Conservation (phyloP, 2,329 filamentous ascomycete genomes). For the Westerdykella aurantiaca region DNA sequence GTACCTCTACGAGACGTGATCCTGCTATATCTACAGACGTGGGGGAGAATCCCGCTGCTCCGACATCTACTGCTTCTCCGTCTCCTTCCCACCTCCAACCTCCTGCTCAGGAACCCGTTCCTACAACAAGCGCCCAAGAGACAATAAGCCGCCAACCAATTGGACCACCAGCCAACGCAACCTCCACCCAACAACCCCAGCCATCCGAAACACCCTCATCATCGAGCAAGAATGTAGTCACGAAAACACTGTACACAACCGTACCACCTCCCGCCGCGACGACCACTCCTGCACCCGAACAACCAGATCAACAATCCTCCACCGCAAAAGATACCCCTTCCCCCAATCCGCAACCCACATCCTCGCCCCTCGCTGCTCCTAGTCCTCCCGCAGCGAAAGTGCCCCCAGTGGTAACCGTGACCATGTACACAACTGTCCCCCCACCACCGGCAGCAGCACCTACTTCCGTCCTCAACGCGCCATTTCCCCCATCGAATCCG, state of each 20-base stretch:
- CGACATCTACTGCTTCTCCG: slow-evolving; percentile 1
- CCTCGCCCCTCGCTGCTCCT: neutral
- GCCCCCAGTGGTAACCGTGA: slow-evolving; percentile 24
- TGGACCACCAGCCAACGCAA: slow-evolving; percentile 1
- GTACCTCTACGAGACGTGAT: too few relatives aligned
- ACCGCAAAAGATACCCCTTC: slow-evolving; percentile 4
- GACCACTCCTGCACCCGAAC: slow-evolving; percentile 1
- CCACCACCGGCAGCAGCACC: slow-evolving; percentile 2
- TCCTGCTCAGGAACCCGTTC: slow-evolving; percentile 8
- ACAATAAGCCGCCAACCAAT: neutral
- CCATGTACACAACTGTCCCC: slow-evolving; percentile 26
- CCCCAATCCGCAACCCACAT: neutral
- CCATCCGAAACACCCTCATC: slow-evolving; percentile 4
- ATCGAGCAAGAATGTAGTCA: slow-evolving; percentile 12
- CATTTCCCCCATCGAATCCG: neutral
- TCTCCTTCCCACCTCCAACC: slow-evolving; percentile 4
- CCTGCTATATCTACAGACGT: too few relatives aligned
- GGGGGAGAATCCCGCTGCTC: neutral
- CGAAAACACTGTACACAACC: slow-evolving; percentile 26
- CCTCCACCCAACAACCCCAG: slow-evolving; percentile 3
- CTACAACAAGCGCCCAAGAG: slow-evolving; percentile 4
- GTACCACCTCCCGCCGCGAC: slow-evolving; percentile 13
- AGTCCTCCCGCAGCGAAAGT: neutral
- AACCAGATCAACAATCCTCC: slow-evolving; percentile 1
- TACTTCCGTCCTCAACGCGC: neutral